phyloP scores from a whole-genome alignment of 2,329 filamentous ascomycete genomes.

The Fusarium sarcochroum region DNA sequence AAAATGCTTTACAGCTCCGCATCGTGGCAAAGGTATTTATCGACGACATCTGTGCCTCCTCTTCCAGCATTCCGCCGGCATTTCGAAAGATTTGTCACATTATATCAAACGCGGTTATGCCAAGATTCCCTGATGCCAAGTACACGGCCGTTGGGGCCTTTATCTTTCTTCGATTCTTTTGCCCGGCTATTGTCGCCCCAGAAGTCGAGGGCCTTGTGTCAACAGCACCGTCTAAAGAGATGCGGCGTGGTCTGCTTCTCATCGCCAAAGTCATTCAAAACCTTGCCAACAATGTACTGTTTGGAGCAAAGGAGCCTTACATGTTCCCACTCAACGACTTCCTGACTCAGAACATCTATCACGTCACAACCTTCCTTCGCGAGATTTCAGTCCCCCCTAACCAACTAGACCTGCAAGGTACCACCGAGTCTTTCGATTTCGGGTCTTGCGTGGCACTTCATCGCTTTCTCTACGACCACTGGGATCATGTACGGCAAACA shows the following conservation, averaged over 20 bases:
- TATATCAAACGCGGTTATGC: conserved; percentile 73
- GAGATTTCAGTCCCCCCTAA: conserved; percentile 74
- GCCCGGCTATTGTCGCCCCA: conserved; percentile 78
- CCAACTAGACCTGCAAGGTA: conserved; percentile 57
- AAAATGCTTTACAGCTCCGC: conserved; percentile 75
- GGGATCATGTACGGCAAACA: conserved; percentile 77
- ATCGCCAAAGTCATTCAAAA: conserved; percentile 81
- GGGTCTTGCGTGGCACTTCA: conserved; percentile 79
- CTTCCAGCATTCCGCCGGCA: conserved; percentile 71
- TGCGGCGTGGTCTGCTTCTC: conserved; percentile 76
- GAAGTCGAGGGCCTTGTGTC: conserved; percentile 76
- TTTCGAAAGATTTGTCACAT: conserved; percentile 79
- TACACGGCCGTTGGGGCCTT: conserved; percentile 80
- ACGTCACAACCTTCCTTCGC: conserved; percentile 75
- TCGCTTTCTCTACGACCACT: conserved; percentile 78
- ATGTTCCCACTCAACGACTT: conserved; percentile 81
- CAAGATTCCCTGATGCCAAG: conserved; percentile 76
- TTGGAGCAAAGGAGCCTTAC: conserved; percentile 79
- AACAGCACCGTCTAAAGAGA: conserved; percentile 74
- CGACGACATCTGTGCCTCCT: conserved; percentile 76
- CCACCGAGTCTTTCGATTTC: conserved; percentile 73
- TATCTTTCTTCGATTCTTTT: conserved; percentile 80
- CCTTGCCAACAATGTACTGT: conserved; percentile 79
- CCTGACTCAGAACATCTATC: conserved; percentile 76
- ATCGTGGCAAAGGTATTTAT: conserved; percentile 80